These are phyloP conservation scores for Candolleomyces aberdarensis DNA, from an alignment of 768 basidiomycete genomes.

Conservation along the genomic window DNA sequence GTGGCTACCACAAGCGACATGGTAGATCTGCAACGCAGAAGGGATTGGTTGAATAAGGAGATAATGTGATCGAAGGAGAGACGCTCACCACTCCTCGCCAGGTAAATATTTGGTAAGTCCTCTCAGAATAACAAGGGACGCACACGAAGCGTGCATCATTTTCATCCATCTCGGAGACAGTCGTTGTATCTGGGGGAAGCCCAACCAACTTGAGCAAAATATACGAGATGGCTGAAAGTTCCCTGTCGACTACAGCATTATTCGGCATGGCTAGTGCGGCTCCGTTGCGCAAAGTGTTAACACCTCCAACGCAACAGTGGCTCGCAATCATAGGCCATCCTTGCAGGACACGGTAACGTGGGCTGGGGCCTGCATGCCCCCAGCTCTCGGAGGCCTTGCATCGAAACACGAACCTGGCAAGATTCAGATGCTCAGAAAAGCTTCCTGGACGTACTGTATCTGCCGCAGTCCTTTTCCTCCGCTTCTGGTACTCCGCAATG, in stretches of 20 bases:
- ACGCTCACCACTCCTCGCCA: conserved; percentile 1
- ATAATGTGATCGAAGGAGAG: background rate
- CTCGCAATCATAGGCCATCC: background rate
- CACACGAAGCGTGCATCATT: background rate
- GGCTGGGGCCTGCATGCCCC: background rate
- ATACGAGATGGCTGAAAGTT: background rate
- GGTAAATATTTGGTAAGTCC: background rate
- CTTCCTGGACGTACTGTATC: background rate
- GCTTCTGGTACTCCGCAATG: background rate
- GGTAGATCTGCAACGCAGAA: background rate
- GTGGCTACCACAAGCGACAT: background rate
- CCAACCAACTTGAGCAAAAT: background rate
- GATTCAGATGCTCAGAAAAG: background rate
- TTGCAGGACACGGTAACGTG: background rate
- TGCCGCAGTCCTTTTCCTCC: background rate
- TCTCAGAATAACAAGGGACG: background rate
- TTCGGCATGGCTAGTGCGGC: no score
- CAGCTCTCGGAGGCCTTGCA: background rate
- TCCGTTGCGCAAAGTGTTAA: background rate
- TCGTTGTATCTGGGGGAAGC: background rate
- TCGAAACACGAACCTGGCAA: background rate
- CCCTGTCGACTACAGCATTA: background rate
- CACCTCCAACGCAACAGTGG: background rate
- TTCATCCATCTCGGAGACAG: background rate
- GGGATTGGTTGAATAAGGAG: background rate